Evolutionary conservation across 768 basidiomycete species (phyloP), one percentile per base, ranked within the genome.

Genomic region (Dioszegia aurantiaca): DNA sequence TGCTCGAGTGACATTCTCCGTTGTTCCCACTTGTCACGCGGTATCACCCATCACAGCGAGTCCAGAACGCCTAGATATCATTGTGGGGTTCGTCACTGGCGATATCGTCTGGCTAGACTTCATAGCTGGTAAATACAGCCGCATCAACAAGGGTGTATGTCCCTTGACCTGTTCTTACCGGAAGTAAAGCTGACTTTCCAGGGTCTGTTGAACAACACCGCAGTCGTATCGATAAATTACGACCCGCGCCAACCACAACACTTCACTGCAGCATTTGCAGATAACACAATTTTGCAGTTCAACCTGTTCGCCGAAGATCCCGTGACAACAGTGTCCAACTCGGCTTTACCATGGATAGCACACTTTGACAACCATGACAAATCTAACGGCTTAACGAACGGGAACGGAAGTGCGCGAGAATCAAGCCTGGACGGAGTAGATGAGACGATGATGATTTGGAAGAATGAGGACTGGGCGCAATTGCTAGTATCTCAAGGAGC

Each of bases 21-120:
- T 86, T 14, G 83, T 87, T 66, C 91, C 90, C 4, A 95, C 93
- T 1, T 93, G 91, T 72, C 90, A 94, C 74, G 87, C 90, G 68
- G 85, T 94, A 28, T 94, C 95, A 65, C 75, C 80, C 4, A 76
- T 83, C 1, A 95, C 93, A 1, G 85, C 88, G 6, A 86, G 85
- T 2, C 78, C 86, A 11, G 86, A 90, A 40, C 84, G 85, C 42
- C 77, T 97, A 31, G 93, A 97, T 68, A 81, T 95, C 5, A 83
- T 97, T 58, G 87, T 97, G 67, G 95, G 94, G 4, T 97, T 95
- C 73, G 82, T 80, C 61, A 89, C 92, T 0, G 95, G 95, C n/a
- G 95, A 99, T 78, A 80, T 99, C 36, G 78, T 98, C 47, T 98
- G 95, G 95, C 81, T 98, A 55, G 93, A 93, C 88, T 73, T 75